Base-by-base conservation (phyloP, 306 rosid genomes). In the Abrus pulchellus region DNA sequence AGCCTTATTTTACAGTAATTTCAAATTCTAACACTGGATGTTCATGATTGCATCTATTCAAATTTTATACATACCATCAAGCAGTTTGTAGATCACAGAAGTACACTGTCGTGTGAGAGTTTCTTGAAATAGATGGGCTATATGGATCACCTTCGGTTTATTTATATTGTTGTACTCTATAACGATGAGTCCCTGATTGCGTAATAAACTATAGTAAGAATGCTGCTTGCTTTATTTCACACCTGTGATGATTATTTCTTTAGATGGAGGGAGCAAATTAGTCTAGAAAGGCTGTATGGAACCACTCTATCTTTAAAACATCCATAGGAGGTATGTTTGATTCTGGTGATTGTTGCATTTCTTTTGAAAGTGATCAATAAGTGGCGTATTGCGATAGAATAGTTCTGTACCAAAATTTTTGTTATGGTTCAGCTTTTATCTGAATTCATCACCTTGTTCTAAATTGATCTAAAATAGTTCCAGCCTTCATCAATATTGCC, bases 71-170 rank as follows among this genome's bases (percentile, higher is more conserved):
- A 45, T 30, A 44, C 34, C 47, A 14, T 69, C 6, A 9, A 59
- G 52, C 56, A 49, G 74, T 52, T 56, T 61, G 53, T 34, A 43
- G 82, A 70, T 77, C 54, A 53, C 44, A 48, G 34, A 68, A 68
- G 76, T 60, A 44, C 52, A 45, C 43, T 56, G 48, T 1, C 44
- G 20, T 44, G 44, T 49, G 54, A 82, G 65, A 36, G 59, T 68
- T 38, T 67, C 59, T 59, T 57, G 65, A 67, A 75, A 67, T 41
- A 57, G 40, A 47, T 54, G 33, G 57, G 40, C 49, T 69, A 38
- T 70, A 30, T 28, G 65, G 20, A 20, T 20, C 20, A 36, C 20
- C 76, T 59, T 82, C 64, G 27, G 63, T 6, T 29, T 59, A 12
- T n/a, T 60, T 52, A 20, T 52, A 8, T 14, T 76, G n/a, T 27